Percentiles rank a stretch among this genome's conserved stretches.
Evolutionary conservation across 805 yeast species (phyloP).

Genomic region (Zygosaccharomyces siamensis): DNA sequence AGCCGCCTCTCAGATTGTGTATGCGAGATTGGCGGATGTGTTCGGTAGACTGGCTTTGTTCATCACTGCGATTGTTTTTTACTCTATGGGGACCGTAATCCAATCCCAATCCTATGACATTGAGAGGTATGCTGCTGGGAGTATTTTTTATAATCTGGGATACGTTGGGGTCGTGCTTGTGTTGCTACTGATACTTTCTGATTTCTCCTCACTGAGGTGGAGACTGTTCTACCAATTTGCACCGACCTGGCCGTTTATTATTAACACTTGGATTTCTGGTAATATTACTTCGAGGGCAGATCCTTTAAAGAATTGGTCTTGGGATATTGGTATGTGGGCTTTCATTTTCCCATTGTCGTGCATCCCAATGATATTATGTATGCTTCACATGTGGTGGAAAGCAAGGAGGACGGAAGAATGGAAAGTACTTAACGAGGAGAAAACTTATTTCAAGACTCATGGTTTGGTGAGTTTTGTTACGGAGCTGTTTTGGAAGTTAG

Average conservation of each 20-base stretch:
- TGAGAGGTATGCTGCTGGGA: slow-evolving; percentile 52
- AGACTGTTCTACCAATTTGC: slow-evolving; percentile 60
- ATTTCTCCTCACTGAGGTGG: slow-evolving; percentile 65
- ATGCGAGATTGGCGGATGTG: slow-evolving; percentile 51
- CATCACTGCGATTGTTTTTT: slow-evolving; percentile 44
- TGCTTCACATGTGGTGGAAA: slow-evolving; percentile 50
- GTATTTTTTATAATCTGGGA: slow-evolving; percentile 47
- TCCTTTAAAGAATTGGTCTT: slow-evolving; percentile 46
- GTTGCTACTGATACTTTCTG: slow-evolving; percentile 56
- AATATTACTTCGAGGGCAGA: slow-evolving; percentile 42
- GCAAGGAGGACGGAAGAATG: slow-evolving; percentile 54
- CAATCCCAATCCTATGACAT: slow-evolving; percentile 52
- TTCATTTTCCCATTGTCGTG: slow-evolving; percentile 63
- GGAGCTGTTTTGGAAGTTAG: slow-evolving; percentile 58
- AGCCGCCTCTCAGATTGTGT: slow-evolving; percentile 54
- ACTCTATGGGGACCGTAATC: slow-evolving; percentile 52
- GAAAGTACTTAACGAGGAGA: slow-evolving; percentile 39
- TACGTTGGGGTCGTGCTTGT: slow-evolving; percentile 60
- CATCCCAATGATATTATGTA: slow-evolving; percentile 52
- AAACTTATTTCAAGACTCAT: slow-evolving; percentile 37
- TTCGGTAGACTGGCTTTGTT: slow-evolving; percentile 52
- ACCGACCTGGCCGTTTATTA: slow-evolving; percentile 67
- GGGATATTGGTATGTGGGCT: slow-evolving; percentile 82
- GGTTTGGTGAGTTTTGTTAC: slow-evolving; percentile 34
- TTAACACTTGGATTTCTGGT: slow-evolving; percentile 77